Evolutionary conservation across 2,329 filamentous ascomycete genomes (phyloP).

Genomic region (Pseudogymnoascus destructans): DNA sequence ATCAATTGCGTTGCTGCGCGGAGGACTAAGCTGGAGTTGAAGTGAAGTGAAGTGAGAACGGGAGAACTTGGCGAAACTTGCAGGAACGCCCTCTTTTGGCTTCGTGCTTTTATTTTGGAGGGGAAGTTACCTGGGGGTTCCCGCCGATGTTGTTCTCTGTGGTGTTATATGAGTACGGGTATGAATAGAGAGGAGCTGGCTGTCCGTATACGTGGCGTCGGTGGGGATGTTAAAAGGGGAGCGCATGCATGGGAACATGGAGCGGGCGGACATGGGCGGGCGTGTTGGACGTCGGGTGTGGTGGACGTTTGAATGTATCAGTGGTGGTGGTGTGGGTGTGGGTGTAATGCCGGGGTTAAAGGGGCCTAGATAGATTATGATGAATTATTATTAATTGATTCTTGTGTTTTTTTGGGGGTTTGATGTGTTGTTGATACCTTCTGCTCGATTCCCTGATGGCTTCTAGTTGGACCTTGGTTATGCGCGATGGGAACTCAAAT

Average conservation of each 20-base stretch:
- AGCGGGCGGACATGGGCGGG: neutral
- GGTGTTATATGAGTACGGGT: neutral
- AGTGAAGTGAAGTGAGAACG: neutral
- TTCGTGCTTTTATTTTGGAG: neutral
- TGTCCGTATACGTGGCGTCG: neutral
- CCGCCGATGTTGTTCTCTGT: neutral
- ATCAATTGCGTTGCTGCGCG: neutral
- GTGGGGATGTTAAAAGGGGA: neutral
- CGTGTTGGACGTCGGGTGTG: neutral
- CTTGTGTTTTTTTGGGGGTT: neutral
- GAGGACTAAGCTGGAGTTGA: neutral
- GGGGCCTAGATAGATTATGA: slow-evolving; percentile 3
- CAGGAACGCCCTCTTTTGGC: neutral
- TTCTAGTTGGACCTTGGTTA: no score
- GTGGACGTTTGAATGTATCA: neutral
- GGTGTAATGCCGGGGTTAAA: neutral
- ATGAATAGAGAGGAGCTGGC: neutral
- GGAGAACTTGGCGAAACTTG: neutral
- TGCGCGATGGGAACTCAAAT: no score
- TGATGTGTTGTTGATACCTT: neutral
- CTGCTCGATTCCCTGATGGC: neutral
- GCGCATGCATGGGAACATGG: neutral
- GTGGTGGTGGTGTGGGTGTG: neutral
- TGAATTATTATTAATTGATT: slow-evolving; percentile 7
- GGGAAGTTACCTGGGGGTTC: neutral